These are phyloP conservation scores for Dactylorhiza incarnata DNA, from an alignment of 106 monocot genomes.

Conservation along the genomic window DNA sequence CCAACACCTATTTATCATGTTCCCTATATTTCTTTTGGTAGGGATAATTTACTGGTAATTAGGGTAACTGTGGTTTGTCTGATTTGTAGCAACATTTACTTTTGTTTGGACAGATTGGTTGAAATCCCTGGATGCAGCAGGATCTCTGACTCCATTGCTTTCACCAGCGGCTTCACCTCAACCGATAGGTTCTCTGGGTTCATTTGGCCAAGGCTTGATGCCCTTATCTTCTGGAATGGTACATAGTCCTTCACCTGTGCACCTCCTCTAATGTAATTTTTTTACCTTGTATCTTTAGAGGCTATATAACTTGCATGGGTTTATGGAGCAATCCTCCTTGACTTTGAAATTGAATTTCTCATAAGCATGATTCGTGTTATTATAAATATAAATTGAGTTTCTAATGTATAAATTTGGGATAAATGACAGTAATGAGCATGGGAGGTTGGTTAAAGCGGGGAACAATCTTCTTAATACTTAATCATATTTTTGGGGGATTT, in stretches of 20 bases:
- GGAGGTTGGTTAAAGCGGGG: background rate
- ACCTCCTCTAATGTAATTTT: background rate
- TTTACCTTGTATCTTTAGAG: background rate
- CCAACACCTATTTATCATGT: conserved; percentile 22
- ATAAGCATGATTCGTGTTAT: background rate
- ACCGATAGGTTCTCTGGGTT: conserved; percentile 27
- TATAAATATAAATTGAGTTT: too few species aligned
- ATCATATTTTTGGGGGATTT: background rate
- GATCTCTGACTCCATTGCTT: conserved; percentile 24
- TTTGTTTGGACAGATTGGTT: conserved; percentile 56
- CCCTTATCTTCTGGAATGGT: conserved; percentile 50
- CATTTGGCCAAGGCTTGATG: conserved; percentile 29
- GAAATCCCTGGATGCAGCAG: conserved; percentile 39
- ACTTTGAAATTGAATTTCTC: background rate
- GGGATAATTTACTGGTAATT: conserved; percentile 35
- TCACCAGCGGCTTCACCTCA: conserved; percentile 50
- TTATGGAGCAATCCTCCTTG: background rate
- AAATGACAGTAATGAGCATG: background rate
- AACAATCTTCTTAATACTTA: background rate
- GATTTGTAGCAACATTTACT: conserved; percentile 28
- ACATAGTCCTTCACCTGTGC: background rate
- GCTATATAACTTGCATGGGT: conserved; percentile 2
- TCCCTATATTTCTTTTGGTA: conserved; percentile 32
- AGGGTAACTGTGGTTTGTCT: conserved; percentile 32
- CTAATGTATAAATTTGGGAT: background rate